Percentiles rank a stretch among this genome's conserved stretches.
Conservation (phyloP, 2,329 filamentous ascomycete species). For the Aspergillus hortae region DNA sequence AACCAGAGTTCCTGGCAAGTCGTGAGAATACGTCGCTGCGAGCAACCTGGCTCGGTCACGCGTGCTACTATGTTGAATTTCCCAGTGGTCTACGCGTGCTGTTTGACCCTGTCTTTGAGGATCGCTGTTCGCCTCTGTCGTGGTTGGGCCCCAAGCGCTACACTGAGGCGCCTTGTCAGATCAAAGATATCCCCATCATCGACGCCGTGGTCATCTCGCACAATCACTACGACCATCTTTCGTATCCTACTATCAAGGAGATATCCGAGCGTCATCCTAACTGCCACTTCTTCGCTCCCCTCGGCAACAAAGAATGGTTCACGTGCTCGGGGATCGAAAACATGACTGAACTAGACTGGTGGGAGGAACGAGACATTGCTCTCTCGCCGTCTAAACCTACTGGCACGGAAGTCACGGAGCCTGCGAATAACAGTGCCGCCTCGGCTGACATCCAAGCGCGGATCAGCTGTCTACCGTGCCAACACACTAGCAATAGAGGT, state of each 20-base stretch:
- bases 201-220: slow-evolving; percentile 71
- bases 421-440: slow-evolving; percentile 17
- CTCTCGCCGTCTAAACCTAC: slow-evolving; percentile 46
- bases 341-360: slow-evolving; percentile 92
- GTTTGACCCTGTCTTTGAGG: slow-evolving; percentile 90
- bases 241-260: slow-evolving; percentile 68
- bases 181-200: slow-evolving; percentile 68
- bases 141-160: slow-evolving; percentile 72
- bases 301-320: slow-evolving; percentile 85
- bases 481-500: slow-evolving; percentile 72
- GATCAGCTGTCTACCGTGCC: slow-evolving; percentile 76
- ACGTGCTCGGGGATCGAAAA: slow-evolving; percentile 64
- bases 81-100: slow-evolving; percentile 80
- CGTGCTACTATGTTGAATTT: slow-evolving; percentile 90
- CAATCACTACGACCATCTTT: slow-evolving; percentile 91
- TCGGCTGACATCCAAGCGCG: slow-evolving; percentile 60
- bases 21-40: slow-evolving; percentile 60
- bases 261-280: slow-evolving; percentile 69
- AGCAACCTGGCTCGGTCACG: slow-evolving; percentile 93
- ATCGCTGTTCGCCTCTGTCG: slow-evolving; percentile 74
- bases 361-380: slow-evolving; percentile 75
- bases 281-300: slow-evolving; percentile 81
- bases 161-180: slow-evolving; percentile 70
- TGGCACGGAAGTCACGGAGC: slow-evolving; percentile 22
- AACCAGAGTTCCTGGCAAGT: slow-evolving; percentile 63